Conservation (phyloP, 106 monocot genomes). For the Cymbidium sinense region DNA sequence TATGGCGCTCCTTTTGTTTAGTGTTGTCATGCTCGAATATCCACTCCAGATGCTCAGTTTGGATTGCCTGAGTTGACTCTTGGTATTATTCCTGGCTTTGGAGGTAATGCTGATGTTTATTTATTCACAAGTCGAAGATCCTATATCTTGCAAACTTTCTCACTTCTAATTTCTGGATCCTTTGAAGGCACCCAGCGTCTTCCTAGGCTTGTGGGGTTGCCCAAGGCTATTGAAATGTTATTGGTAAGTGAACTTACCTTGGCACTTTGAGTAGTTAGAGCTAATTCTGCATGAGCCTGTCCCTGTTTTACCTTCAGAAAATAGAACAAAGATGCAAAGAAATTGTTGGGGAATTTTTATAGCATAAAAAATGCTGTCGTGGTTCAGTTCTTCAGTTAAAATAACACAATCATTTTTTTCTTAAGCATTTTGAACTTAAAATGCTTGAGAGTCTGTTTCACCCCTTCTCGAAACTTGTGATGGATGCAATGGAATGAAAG, state of each 20-base stretch:
- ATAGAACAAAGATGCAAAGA: constrained; percentile 1
- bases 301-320: not conserved
- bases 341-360: not conserved
- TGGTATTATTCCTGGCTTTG: constrained; percentile 89
- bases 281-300: not conserved
- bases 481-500: not conserved
- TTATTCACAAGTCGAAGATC: not conserved
- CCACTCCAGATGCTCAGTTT: constrained; percentile 72
- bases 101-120: constrained; percentile 39
- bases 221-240: constrained; percentile 85
- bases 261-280: not conserved
- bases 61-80: constrained; percentile 84
- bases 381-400: not conserved
- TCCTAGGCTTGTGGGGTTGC: constrained; percentile 75
- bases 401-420: not conserved
- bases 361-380: not conserved
- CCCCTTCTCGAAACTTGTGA: too few relatives aligned
- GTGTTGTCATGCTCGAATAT: constrained; percentile 86
- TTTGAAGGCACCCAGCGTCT: constrained; percentile 77
- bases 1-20: constrained; percentile 13
- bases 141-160: not conserved
- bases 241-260: constrained; percentile 38
- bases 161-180: not conserved
- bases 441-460: not conserved
- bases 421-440: not conserved